Evolutionary conservation across 371 early-diverging fungal genomes (phyloP).

Genomic region (Rhizopus delemar): DNA sequence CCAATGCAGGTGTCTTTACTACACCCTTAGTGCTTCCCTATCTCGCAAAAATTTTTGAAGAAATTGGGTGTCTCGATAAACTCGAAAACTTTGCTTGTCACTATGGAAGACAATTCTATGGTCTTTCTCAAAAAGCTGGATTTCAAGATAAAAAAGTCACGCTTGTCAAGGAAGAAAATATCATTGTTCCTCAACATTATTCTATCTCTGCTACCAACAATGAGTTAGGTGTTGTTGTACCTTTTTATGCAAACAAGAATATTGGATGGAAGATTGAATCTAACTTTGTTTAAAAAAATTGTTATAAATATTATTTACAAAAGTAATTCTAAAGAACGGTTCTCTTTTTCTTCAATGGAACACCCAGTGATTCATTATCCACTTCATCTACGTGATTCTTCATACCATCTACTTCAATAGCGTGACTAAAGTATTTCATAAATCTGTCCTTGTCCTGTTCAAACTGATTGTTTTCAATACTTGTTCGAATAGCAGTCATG

Average conservation of each 20-base stretch:
- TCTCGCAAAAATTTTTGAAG: constrained; percentile 85
- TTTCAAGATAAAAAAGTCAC: constrained; percentile 55
- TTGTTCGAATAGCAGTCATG: constrained; percentile 61
- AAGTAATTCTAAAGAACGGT: constrained; percentile 28
- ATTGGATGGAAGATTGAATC: constrained; percentile 70
- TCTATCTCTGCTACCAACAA: constrained; percentile 49
- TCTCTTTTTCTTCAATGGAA: constrained; percentile 46
- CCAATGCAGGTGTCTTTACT: constrained; percentile 93
- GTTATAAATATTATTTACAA: constrained; percentile 16
- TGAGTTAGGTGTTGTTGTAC: constrained; percentile 75
- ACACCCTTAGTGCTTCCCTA: constrained; percentile 83
- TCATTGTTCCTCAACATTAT: constrained; percentile 60
- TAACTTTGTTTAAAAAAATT: constrained; percentile 38
- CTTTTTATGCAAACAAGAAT: constrained; percentile 80
- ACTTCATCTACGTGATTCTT: constrained; percentile 42
- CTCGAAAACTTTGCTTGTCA: constrained; percentile 83
- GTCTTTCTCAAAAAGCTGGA: constrained; percentile 56
- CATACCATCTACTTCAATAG: constrained; percentile 32
- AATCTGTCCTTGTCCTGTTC: constrained; percentile 47
- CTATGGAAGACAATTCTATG: constrained; percentile 85
- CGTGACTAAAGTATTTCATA: constrained; percentile 44
- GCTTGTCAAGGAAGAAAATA: constrained; percentile 52
- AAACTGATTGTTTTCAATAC: constrained; percentile 59
- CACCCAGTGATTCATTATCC: constrained; percentile 42
- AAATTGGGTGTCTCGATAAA: constrained; percentile 79